Evolutionary conservation across 331 rosid genomes (phyloP).

Genomic region (Pyracantha coccinea): DNA sequence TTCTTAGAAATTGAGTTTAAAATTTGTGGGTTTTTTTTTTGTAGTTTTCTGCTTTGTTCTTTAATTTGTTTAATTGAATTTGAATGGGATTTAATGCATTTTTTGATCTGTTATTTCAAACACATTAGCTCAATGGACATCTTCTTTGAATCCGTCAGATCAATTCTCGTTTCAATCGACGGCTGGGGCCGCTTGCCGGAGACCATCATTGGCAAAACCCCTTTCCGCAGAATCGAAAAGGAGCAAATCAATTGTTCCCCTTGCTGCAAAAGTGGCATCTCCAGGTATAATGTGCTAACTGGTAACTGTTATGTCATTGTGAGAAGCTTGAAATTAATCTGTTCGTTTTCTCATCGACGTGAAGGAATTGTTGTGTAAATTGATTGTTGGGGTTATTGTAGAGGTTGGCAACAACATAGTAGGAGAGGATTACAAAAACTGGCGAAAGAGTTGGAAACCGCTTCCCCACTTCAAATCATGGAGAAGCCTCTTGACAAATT

Average conservation of each 20-base stretch:
- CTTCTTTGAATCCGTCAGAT: background rate
- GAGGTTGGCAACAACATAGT: conserved; percentile 50
- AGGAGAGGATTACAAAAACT: conserved; percentile 41
- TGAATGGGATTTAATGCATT: background rate
- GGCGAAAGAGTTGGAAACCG: conserved; percentile 54
- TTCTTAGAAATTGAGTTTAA: background rate
- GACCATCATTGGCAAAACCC: background rate
- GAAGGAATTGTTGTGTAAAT: background rate
- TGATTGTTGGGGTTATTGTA: conserved; percentile 21
- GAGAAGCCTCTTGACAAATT: conserved; percentile 76
- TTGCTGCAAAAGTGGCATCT: background rate
- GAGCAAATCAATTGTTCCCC: background rate
- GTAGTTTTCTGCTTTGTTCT: background rate
- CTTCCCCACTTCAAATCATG: conserved; percentile 86
- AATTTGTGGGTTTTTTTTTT: background rate
- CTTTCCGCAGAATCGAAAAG: background rate
- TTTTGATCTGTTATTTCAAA: background rate
- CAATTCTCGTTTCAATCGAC: background rate
- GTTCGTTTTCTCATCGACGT: background rate
- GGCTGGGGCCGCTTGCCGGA: background rate
- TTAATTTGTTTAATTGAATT: background rate
- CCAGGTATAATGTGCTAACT: conserved; percentile 16
- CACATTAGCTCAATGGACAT: background rate
- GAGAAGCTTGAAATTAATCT: background rate
- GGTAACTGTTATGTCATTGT: no score